These are phyloP conservation scores for Phialophora verrucosa DNA, from an alignment of 2,329 filamentous ascomycete genomes.

Conservation along the genomic window DNA sequence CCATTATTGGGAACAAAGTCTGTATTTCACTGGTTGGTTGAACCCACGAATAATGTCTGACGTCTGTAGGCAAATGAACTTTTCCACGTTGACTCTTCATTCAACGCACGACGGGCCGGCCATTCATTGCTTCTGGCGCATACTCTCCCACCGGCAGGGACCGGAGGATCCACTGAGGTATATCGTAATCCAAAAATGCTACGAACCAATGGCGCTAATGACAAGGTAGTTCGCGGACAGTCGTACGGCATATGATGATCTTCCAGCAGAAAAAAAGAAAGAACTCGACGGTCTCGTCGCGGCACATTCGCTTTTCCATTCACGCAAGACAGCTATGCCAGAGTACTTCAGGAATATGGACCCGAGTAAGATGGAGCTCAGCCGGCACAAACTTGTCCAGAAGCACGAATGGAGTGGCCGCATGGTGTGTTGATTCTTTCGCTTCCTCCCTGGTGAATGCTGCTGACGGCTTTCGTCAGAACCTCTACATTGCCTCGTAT, in stretches of 20 bases:
- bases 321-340: conserved; percentile 3
- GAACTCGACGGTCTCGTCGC: conserved; percentile 4
- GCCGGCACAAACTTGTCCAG: conserved; percentile 8
- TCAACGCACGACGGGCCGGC: conserved; percentile 6
- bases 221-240: not conserved
- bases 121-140: conserved; percentile 2
- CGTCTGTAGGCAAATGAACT: conserved; percentile 4
- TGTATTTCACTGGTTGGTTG: too few species aligned
- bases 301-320: conserved; percentile 5
- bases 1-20: conserved; percentile 1
- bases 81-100: conserved; percentile 9
- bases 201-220: not conserved
- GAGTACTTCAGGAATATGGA: conserved; percentile 11
- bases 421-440: not conserved
- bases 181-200: not conserved
- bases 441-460: too few species aligned
- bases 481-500: conserved; percentile 11
- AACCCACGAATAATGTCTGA: too few species aligned
- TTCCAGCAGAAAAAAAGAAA: not conserved
- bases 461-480: not conserved
- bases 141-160: conserved; percentile 1
- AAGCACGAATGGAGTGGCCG: conserved; percentile 8
- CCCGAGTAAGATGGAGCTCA: not conserved
- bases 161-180: conserved; percentile 10
- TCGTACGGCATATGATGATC: conserved; percentile 3